Base-by-base conservation (phyloP, 163 green algal genomes). In the Scenedesmus sp. region DNA sequence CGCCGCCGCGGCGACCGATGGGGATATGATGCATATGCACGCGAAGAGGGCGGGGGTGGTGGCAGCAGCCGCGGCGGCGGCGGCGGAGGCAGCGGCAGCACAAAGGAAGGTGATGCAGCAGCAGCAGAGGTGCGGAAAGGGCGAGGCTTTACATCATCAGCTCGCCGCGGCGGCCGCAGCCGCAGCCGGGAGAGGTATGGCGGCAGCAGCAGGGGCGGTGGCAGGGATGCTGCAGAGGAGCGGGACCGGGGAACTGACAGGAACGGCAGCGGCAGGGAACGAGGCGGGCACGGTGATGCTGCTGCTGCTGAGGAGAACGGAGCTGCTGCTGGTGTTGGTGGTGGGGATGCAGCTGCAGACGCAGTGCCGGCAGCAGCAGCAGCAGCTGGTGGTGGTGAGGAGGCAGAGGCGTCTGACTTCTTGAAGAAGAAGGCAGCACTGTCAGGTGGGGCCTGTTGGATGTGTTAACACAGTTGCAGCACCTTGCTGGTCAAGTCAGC, bases 341-440 rank as follows among this genome's bases (percentile, higher is more conserved):
- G 15, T 82, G 84, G 86, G 4, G 66, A 4, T 77, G 87, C 77
- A 60, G 77, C 77, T 23, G 52, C 3, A n/a, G 13, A 16, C 10
- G 46, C n/a, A 62, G 77, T 46, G 34, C 34, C 52, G 12, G 77
- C 77, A 15, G 46, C 46, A 86, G 70, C 56, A 64, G 55, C 18
- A 86, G 52, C 8, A 59, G 54, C 20, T 9, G 57, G 7, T n/a
- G 62, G 6, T 89, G 85, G 52, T 15, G 70, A 88, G 9, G 88
- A 88, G 4, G 79, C 77, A 18, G 54, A 73, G 57, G 83, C 83
- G 16, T 23, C 3, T 56, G 88, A 88, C 52, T 92, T 88, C n/a
- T 3, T 84, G 12, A 67, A 92, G 64, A 88, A 92, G 18, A 92
- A 88, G 64, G 52, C 88, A 52, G 79, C 79, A 55, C n/a, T 57